Evolutionary conservation across 2,329 filamentous ascomycete genomes (phyloP).

Genomic region (Ceratocystis eucalypticola): DNA sequence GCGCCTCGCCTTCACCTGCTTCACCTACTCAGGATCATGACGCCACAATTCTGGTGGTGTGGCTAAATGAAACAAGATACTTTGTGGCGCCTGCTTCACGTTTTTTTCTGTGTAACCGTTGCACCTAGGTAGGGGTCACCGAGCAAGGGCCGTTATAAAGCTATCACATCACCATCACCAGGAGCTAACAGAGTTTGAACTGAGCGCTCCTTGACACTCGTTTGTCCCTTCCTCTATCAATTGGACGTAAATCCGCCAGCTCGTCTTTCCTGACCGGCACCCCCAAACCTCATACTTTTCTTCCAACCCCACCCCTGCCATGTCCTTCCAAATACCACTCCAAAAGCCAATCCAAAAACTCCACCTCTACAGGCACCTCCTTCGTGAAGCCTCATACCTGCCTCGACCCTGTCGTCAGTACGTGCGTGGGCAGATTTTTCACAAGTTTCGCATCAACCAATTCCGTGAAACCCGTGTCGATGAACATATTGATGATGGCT

Average conservation of each 20-base stretch:
- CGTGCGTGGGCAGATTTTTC: constrained; percentile 32
- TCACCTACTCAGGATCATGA: not conserved
- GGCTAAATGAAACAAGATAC: not conserved
- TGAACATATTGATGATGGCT: constrained; percentile 30
- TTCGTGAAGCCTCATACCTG: constrained; percentile 48
- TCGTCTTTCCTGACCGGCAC: not conserved
- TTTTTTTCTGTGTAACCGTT: constrained; percentile 2
- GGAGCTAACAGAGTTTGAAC: too few relatives aligned
- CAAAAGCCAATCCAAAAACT: constrained; percentile 24
- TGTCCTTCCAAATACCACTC: constrained; percentile 25
- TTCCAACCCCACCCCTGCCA: not conserved
- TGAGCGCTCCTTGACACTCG: too few relatives aligned
- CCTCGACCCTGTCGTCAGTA: constrained; percentile 37
- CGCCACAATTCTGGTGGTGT: not conserved
- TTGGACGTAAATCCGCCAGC: too few relatives aligned
- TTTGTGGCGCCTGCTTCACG: not conserved
- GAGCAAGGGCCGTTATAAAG: not conserved
- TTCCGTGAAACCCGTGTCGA: constrained; percentile 24
- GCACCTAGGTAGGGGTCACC: not conserved
- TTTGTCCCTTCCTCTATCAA: too few relatives aligned
- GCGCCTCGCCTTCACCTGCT: not conserved
- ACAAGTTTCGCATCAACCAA: constrained; percentile 34
- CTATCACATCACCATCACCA: too few relatives aligned
- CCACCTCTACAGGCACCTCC: constrained; percentile 44
- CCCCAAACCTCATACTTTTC: not conserved